Percentiles rank a stretch among this genome's conserved stretches.
phyloP scores from a whole-genome alignment of 305 asterid species.

The Plantago coronopus region DNA sequence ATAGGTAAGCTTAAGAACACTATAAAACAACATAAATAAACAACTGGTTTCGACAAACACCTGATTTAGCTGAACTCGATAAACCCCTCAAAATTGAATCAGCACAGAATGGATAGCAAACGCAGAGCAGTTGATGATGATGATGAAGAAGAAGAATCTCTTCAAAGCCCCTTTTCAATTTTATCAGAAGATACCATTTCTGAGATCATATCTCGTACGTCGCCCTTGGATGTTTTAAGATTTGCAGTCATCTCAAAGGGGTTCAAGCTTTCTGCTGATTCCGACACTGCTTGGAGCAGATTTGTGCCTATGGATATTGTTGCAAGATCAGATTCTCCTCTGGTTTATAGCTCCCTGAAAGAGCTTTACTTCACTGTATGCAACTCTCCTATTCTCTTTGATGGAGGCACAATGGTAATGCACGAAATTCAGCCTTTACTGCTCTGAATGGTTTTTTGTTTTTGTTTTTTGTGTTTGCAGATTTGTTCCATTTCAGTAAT shows the following conservation, averaged over 20 bases:
- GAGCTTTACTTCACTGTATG: constrained; percentile 24
- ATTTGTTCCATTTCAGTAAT: too few relatives aligned
- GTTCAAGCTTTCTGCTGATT: constrained; percentile 30
- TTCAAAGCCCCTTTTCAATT: background rate
- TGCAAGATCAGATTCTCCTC: constrained; percentile 16
- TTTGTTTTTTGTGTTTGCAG: too few relatives aligned
- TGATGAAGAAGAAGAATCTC: background rate
- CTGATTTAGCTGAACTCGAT: too few relatives aligned
- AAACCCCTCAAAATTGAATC: too few relatives aligned
- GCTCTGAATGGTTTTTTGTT: background rate
- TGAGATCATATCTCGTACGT: constrained; percentile 17
- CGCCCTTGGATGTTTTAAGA: constrained; percentile 18
- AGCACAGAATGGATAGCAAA: background rate
- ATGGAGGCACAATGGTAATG: constrained; percentile 24
- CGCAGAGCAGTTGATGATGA: background rate
- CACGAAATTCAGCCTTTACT: too few relatives aligned
- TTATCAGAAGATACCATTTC: constrained; percentile 1
- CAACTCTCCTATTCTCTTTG: constrained; percentile 19
- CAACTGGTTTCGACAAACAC: too few relatives aligned
- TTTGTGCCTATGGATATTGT: constrained; percentile 31
- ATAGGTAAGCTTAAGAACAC: too few relatives aligned
- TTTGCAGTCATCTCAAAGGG: constrained; percentile 19
- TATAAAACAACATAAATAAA: too few relatives aligned
- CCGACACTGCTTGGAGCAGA: constrained; percentile 25
- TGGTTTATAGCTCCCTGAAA: constrained; percentile 17